Evolutionary conservation across 805 yeast genomes (phyloP).

Genomic region (Ogataea neopini): DNA sequence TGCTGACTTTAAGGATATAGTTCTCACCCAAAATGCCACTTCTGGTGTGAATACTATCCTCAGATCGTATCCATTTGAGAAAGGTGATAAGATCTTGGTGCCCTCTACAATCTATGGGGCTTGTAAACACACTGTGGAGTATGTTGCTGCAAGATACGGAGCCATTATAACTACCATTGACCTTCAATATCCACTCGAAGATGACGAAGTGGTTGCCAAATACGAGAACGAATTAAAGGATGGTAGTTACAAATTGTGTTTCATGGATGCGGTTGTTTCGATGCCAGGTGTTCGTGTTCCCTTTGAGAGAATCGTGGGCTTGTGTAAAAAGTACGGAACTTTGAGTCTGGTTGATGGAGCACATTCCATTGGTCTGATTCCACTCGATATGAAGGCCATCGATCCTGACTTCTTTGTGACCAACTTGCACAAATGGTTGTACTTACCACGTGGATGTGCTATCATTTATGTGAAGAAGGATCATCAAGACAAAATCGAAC

Average conservation of each 20-base stretch:
- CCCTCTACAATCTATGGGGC: constrained; percentile 55
- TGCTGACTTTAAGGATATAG: constrained; percentile 49
- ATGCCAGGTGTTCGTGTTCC: constrained; percentile 67
- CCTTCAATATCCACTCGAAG: constrained; percentile 45
- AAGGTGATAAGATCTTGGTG: constrained; percentile 52
- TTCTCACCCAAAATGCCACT: constrained; percentile 60
- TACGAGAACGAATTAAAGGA: constrained; percentile 35
- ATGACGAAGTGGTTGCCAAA: constrained; percentile 39
- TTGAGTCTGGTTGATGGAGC: constrained; percentile 72
- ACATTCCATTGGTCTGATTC: constrained; percentile 60
- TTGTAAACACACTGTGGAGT: constrained; percentile 52
- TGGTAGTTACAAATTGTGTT: constrained; percentile 39
- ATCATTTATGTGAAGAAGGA: constrained; percentile 55
- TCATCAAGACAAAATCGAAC: constrained; percentile 51
- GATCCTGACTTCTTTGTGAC: constrained; percentile 62
- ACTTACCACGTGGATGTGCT: constrained; percentile 58
- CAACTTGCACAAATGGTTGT: constrained; percentile 73
- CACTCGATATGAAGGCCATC: constrained; percentile 41
- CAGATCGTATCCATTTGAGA: constrained; percentile 50
- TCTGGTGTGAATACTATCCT: constrained; percentile 58
- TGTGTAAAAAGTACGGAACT: constrained; percentile 48
- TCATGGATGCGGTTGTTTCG: constrained; percentile 61
- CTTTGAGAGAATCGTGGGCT: constrained; percentile 44
- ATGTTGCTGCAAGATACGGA: constrained; percentile 37
- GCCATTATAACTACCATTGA: constrained; percentile 40